These are phyloP conservation scores for Raphanus sativus DNA, from an alignment of 345 rosid species.

Conservation along the genomic window DNA sequence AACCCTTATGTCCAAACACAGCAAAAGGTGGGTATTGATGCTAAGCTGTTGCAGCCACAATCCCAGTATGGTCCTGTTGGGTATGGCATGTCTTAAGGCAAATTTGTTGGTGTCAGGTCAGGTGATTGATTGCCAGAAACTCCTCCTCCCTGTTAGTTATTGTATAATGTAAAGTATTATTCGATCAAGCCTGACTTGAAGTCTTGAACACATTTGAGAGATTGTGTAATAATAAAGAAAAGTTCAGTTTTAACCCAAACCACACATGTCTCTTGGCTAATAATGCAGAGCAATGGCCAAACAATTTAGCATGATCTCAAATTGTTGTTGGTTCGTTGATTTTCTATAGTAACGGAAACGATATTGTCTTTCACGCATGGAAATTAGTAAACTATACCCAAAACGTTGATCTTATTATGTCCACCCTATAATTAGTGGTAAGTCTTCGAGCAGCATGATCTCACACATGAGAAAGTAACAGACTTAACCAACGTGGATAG, in stretches of 20 bases:
- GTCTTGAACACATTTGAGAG: constrained; percentile 12
- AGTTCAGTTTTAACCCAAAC: constrained; percentile 11
- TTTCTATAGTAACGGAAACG: constrained; percentile 13
- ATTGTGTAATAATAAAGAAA: constrained; percentile 19
- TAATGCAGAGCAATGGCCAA: background rate
- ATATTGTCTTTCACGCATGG: constrained; percentile 8
- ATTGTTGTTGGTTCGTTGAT: constrained; percentile 20
- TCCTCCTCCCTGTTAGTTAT: constrained; percentile 9
- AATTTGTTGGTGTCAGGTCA: constrained; percentile 5
- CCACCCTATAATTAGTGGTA: constrained; percentile 17
- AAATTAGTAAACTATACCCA: constrained; percentile 19
- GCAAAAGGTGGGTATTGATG: constrained; percentile 61
- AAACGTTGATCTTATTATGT: background rate
- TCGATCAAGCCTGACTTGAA: constrained; percentile 36
- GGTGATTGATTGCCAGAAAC: constrained; percentile 12
- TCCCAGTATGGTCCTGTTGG: constrained; percentile 74
- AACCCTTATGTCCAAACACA: constrained; percentile 62
- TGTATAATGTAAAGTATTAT: constrained; percentile 33
- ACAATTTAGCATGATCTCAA: background rate
- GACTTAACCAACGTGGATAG: constrained; percentile 27
- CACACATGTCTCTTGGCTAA: constrained; percentile 4
- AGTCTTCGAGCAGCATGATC: constrained; percentile 16
- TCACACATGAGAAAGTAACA: constrained; percentile 41
- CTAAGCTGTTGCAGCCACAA: constrained; percentile 85
- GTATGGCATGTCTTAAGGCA: constrained; percentile 48